These are phyloP conservation scores for Asterophora parasitica DNA, from an alignment of 768 basidiomycete species.

Conservation along the genomic window DNA sequence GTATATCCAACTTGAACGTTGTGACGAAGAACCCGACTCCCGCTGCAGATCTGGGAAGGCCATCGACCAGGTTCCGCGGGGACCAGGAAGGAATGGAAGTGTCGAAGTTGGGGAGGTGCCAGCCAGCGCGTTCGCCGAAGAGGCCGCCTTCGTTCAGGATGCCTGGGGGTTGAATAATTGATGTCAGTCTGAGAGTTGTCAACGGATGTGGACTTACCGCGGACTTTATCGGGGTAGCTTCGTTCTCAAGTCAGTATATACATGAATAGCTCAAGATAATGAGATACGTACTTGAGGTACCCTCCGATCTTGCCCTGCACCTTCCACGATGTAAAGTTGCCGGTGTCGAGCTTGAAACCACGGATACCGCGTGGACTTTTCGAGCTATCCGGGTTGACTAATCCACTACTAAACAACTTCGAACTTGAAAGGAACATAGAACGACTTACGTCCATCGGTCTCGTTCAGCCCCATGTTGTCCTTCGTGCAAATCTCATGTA, in stretches of 20 bases:
- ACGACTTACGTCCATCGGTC: conserved; percentile 39
- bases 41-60: conserved; percentile 51
- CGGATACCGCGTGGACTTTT: conserved; percentile 78
- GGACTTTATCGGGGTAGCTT: conserved; percentile 70
- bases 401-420: background rate
- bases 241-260: background rate
- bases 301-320: conserved; percentile 78
- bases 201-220: conserved; percentile 26
- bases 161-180: conserved; percentile 23
- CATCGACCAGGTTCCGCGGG: conserved; percentile 47
- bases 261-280: background rate
- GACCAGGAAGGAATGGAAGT: conserved; percentile 48
- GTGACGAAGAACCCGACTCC: conserved; percentile 84
- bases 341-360: conserved; percentile 65
- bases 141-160: conserved; percentile 71
- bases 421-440: background rate
- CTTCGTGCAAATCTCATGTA: conserved; percentile 25
- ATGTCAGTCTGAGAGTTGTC: background rate
- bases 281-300: conserved; percentile 47
- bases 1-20: conserved; percentile 60
- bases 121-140: conserved; percentile 65
- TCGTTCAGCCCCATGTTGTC: conserved; percentile 82
- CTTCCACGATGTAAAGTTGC: conserved; percentile 59
- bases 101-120: conserved; percentile 73
- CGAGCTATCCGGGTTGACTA: conserved; percentile 44